These are phyloP conservation scores for Rhynchospora tenuis DNA, from an alignment of 176 grass and related monocot species.

Conservation along the genomic window DNA sequence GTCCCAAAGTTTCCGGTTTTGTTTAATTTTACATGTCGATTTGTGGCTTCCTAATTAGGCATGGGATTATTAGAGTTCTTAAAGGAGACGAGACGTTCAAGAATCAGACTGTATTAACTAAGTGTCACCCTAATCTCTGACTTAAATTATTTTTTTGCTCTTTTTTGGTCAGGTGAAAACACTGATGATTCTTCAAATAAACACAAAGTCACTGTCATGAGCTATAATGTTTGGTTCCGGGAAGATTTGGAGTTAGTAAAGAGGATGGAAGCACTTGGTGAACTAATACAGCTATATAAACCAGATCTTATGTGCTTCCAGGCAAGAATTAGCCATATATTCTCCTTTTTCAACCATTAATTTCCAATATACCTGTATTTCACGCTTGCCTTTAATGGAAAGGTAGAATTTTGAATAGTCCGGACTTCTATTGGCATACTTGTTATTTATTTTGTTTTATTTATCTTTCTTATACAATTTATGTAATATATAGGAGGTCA, in stretches of 20 bases:
- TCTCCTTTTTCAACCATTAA: background rate
- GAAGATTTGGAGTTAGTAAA: constrained; percentile 72
- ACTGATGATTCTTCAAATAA: constrained; percentile 14
- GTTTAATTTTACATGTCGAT: background rate
- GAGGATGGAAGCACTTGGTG: constrained; percentile 6
- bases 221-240: constrained; percentile 90
- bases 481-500: constrained; percentile 62
- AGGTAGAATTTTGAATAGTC: background rate
- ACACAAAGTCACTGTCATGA: constrained; percentile 63
- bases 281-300: background rate
- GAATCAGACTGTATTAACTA: background rate
- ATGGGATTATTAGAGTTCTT: background rate
- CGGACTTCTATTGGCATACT: constrained; percentile 13
- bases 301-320: constrained; percentile 13
- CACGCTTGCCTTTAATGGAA: background rate
- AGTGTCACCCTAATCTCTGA: constrained; percentile 1
- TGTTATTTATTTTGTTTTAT: constrained; percentile 6
- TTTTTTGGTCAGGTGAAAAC: constrained; percentile 21
- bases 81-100: background rate
- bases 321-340: constrained; percentile 8
- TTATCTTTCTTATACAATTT: background rate
- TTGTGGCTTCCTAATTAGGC: background rate
- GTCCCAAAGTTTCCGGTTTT: background rate
- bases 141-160: background rate
- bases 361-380: background rate